A percentile compares a stretch with the other conserved stretches of the same genome.
Conservation (phyloP, 225 moss, liverwort and hornwort genomes). For the Sphagnum contortum region DNA sequence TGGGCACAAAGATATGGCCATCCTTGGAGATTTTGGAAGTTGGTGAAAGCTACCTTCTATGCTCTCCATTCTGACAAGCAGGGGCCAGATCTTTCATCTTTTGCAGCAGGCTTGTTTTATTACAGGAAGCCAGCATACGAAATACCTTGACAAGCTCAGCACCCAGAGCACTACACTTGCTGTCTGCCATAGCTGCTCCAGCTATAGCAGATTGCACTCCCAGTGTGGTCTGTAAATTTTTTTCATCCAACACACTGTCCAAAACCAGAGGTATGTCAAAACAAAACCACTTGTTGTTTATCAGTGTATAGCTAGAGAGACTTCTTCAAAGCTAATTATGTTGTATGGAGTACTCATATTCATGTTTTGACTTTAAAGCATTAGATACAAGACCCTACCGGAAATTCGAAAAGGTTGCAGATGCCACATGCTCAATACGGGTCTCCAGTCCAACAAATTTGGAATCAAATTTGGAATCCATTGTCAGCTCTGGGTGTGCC, state of each 20-base stretch:
- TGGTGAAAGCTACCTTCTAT: background rate
- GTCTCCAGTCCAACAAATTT: slow-evolving; percentile 32
- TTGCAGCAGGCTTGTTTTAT: slow-evolving; percentile 15
- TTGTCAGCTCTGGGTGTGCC: slow-evolving; percentile 12
- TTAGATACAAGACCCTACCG: slow-evolving; percentile 16
- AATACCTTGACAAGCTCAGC: slow-evolving; percentile 84
- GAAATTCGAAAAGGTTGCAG: slow-evolving; percentile 77
- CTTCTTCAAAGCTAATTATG: too few relatives aligned
- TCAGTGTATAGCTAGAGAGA: too few relatives aligned
- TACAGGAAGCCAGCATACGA: slow-evolving; percentile 51
- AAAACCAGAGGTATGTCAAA: background rate
- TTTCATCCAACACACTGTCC: slow-evolving; percentile 58
- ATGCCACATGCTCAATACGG: slow-evolving; percentile 78
- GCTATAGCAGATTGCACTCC: slow-evolving; percentile 64
- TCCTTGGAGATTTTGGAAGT: background rate
- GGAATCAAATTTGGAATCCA: slow-evolving; percentile 21
- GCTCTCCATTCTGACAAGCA: background rate
- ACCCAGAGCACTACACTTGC: slow-evolving; percentile 71
- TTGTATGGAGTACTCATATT: too few relatives aligned
- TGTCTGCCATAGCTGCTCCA: slow-evolving; percentile 47
- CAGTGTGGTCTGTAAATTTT: slow-evolving; percentile 37
- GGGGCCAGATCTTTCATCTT: background rate
- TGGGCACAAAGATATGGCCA: background rate
- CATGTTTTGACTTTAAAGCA: too few relatives aligned
- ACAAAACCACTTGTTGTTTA: too few relatives aligned